Evolutionary conservation across 1,284 basidiomycete species (phyloP).

Genomic region (Heliocybe sulcata): DNA sequence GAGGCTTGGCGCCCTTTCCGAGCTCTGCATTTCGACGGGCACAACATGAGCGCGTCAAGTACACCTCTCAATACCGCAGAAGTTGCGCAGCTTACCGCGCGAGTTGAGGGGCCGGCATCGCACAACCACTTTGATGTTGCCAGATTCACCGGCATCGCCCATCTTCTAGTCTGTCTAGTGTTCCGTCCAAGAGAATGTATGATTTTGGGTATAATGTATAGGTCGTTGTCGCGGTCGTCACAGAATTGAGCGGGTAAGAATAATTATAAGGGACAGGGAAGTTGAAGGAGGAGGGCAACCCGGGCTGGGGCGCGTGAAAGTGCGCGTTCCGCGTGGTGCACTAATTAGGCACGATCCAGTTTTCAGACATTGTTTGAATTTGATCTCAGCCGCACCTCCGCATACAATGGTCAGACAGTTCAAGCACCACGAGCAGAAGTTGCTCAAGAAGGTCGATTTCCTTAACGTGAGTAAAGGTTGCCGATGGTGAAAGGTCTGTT

Average conservation of each 20-base stretch:
- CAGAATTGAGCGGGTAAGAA: background rate
- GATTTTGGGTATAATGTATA: background rate
- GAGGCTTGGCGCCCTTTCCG: constrained; percentile 82
- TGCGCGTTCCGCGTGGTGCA: background rate
- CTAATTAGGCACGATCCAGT: constrained; percentile 1
- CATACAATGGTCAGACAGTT: constrained; percentile 76
- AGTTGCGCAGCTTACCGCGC: constrained; percentile 56
- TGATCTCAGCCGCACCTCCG: background rate
- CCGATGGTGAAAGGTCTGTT: background rate
- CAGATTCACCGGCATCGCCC: constrained; percentile 60
- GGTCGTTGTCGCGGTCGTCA: background rate
- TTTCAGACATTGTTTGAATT: no score
- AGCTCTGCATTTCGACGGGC: constrained; percentile 53
- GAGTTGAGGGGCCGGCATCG: constrained; percentile 93
- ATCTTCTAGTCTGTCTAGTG: constrained; percentile 26
- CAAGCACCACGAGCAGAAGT: constrained; percentile 90
- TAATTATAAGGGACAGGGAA: background rate
- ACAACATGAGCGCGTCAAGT: background rate
- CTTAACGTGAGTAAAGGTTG: constrained; percentile 55
- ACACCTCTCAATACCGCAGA: background rate
- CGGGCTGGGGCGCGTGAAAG: background rate
- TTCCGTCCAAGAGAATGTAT: background rate
- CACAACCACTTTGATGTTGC: constrained; percentile 95
- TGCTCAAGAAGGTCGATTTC: constrained; percentile 94
- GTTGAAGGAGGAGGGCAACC: background rate